Evolutionary conservation across 2,329 filamentous ascomycete genomes (phyloP), one percentile per base, ranked within the genome.

Genomic region (Myriosclerotinia scirpicola): DNA sequence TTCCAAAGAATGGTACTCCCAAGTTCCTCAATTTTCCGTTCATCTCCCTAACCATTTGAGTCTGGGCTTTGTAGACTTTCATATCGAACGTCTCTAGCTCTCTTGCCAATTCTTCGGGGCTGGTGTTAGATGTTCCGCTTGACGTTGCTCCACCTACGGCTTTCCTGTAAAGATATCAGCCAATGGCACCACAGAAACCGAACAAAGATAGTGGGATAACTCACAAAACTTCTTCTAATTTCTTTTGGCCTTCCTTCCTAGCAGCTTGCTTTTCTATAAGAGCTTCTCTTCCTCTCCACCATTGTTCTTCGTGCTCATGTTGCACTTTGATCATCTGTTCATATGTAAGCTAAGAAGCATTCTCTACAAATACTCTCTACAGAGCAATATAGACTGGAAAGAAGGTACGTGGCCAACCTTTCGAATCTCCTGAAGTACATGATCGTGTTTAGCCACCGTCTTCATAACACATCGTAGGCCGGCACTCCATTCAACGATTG

Each of bases 1-100:
- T 82, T 7, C 81, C 83, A 72, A 87, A 89, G 73, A 89, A 88
- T 0, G 86, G 86, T 46, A 89, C 82, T 11, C 83, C 85, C 42
- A 90, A 74, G 9, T 76, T 78, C 66, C 84, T 84, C 56, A 90
- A 75, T 69, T 86, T 84, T 1, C 77, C 75, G 8, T 79, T 80
- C 76, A 89, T 84, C 17, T 83, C 82, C n/a, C 80, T 79, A 0
- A 83, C 81, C 87, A 90, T 89, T 14, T 84, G 79, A 52, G 77
- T 77, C 61, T 84, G 83, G 3, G 86, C 87, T 65, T 79, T 81
- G 71, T 89, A 84, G 20, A 90, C 84, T 73, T 90, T 90, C 63
- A 78, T 76, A 70, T 90, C 86, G 73, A 87, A 90, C 26, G 79
- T 79, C 40, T 78, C 74, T 9, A 90, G 76, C 74, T 90, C 87